phyloP scores from a whole-genome alignment of 768 basidiomycete species.

The Boletus sp. region DNA sequence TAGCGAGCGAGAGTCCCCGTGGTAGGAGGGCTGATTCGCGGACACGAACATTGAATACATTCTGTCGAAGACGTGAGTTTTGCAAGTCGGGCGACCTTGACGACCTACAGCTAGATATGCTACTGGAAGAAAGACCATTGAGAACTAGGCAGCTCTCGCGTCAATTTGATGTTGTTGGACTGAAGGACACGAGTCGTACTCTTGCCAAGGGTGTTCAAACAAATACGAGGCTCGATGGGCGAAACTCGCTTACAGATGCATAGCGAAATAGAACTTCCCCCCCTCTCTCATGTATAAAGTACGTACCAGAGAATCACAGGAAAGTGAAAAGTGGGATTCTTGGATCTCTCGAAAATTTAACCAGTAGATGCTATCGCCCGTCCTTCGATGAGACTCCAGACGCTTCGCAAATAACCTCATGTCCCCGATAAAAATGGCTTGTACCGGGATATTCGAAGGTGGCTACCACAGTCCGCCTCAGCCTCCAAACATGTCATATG shows the following conservation, averaged over 20 bases:
- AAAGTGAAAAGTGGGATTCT: slow-evolving; percentile 33
- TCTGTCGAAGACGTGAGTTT: slow-evolving; percentile 27
- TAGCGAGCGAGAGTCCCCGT: slow-evolving; percentile 37
- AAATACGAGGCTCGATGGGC: not conserved
- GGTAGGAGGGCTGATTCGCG: slow-evolving; percentile 25
- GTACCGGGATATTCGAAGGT: slow-evolving; percentile 26
- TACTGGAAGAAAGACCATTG: slow-evolving; percentile 56
- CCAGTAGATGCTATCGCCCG: slow-evolving; percentile 36
- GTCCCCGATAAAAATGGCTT: slow-evolving; percentile 39
- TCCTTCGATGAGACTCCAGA: slow-evolving; percentile 27
- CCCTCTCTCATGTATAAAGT: slow-evolving; percentile 60
- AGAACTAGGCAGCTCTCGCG: slow-evolving; percentile 54
- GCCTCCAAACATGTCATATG: not conserved
- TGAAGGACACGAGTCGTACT: slow-evolving; percentile 41
- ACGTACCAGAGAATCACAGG: slow-evolving; percentile 53
- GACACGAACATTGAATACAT: slow-evolving; percentile 27
- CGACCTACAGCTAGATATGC: slow-evolving; percentile 36
- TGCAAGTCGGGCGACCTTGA: not conserved
- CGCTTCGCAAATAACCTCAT: slow-evolving; percentile 27
- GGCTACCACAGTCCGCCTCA: slow-evolving; percentile 18
- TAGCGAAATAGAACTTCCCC: slow-evolving; percentile 48
- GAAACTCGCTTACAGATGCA: slow-evolving; percentile 35
- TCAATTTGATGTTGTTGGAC: slow-evolving; percentile 42
- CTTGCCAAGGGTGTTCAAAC: slow-evolving; percentile 31
- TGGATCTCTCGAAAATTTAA: slow-evolving; percentile 26